These are phyloP conservation scores for Paulownia fortunei DNA, from an alignment of 257 asterid genomes.

Conservation along the genomic window DNA sequence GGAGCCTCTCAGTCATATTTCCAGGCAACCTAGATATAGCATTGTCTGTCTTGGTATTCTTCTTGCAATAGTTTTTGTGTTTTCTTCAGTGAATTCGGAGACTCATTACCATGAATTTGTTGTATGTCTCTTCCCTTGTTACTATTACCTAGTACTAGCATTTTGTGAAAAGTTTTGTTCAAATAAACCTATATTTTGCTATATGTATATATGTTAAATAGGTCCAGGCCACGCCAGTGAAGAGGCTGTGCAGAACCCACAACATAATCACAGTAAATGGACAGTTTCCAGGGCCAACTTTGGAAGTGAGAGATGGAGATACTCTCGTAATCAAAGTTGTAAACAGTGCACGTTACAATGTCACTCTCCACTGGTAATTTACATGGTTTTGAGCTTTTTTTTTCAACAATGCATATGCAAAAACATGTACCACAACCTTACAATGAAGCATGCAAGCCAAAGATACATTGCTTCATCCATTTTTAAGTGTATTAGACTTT, in stretches of 20 bases:
- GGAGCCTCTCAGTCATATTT: constrained; percentile 17
- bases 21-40: constrained; percentile 33
- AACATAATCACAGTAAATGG: constrained; percentile 70
- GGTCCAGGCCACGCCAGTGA: constrained; percentile 59
- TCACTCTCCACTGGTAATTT: constrained; percentile 73
- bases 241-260: constrained; percentile 65
- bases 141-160: no score
- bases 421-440: background rate
- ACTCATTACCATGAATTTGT: constrained; percentile 55
- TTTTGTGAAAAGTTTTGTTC: no score
- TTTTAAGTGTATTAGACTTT: no score
- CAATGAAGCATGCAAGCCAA: no score
- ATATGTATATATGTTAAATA: constrained; percentile 6
- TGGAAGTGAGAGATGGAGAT: constrained; percentile 64
- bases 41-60: constrained; percentile 26
- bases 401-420: background rate
- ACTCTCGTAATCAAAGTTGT: constrained; percentile 55
- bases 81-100: constrained; percentile 51
- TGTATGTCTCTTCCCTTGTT: constrained; percentile 54
- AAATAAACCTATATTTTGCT: no score
- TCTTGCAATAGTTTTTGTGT: constrained; percentile 32
- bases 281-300: constrained; percentile 74
- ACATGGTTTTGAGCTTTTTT: constrained; percentile 18
- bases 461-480: no score
- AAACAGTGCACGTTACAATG: constrained; percentile 63